Evolutionary conservation across 352 stramenopile species (phyloP).

Genomic region (Poterioochromonas sp.): DNA sequence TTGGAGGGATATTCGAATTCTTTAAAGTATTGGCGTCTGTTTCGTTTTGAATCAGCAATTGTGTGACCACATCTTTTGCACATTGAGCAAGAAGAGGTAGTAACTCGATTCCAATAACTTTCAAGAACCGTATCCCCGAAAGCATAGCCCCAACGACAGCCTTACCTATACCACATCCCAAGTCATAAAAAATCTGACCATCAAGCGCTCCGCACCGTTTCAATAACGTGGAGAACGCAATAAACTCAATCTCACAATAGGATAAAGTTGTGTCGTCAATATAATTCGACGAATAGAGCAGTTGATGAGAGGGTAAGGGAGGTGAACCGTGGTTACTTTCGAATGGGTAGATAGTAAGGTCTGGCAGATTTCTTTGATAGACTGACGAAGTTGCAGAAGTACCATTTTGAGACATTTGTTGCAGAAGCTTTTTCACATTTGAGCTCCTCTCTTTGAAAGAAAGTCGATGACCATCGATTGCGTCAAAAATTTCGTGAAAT

Average conservation of each 20-base stretch:
- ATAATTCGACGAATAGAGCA: too few species aligned
- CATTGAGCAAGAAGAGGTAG: background rate
- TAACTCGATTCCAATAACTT: conserved; percentile 1
- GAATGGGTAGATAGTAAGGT: too few species aligned
- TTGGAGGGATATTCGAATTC: background rate
- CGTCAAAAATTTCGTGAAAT: background rate
- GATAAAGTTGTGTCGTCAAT: conserved; percentile 31
- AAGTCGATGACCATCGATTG: background rate
- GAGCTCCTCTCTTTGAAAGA: background rate
- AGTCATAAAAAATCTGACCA: conserved; percentile 50
- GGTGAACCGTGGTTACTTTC: too few species aligned
- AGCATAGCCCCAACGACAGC: conserved; percentile 48
- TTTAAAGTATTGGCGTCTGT: background rate
- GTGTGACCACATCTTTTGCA: background rate
- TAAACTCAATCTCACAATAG: conserved; percentile 48
- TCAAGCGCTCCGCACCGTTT: background rate
- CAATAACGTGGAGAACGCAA: background rate
- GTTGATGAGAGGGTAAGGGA: too few species aligned
- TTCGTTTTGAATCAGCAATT: background rate
- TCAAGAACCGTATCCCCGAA: background rate
- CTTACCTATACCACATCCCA: conserved; percentile 48
- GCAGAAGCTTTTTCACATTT: too few species aligned
- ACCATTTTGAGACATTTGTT: background rate
- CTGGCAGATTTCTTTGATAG: background rate
- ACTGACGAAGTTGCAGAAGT: background rate